These are phyloP conservation scores for Domatiomyces catenatus DNA, from an alignment of 2,329 filamentous ascomycete genomes.

Conservation along the genomic window DNA sequence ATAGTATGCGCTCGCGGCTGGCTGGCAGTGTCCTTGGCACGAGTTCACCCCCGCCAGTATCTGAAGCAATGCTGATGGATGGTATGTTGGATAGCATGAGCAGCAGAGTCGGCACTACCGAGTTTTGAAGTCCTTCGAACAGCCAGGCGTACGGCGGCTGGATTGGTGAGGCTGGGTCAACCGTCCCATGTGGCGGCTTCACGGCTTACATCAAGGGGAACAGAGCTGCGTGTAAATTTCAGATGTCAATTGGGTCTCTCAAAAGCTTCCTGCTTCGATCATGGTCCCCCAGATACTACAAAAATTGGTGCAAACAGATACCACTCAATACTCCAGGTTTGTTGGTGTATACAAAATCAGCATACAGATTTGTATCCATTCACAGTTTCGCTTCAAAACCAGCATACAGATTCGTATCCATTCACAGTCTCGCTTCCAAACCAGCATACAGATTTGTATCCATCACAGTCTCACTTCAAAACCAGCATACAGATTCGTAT, in stretches of 20 bases:
- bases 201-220: neutral
- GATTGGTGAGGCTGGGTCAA: neutral
- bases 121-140: neutral
- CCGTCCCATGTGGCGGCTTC: neutral
- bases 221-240: neutral
- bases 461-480: too few relatives aligned
- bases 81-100: neutral
- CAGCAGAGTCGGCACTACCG: neutral
- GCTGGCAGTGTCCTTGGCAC: constrained; percentile 30
- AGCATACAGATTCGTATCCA: too few relatives aligned
- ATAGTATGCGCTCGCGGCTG: constrained; percentile 34
- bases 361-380: too few relatives aligned
- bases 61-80: neutral
- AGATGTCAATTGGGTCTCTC: neutral
- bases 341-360: too few relatives aligned
- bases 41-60: constrained; percentile 12
- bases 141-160: neutral
- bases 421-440: too few relatives aligned
- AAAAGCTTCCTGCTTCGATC: neutral
- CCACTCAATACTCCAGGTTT: too few relatives aligned
- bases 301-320: too few relatives aligned
- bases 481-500: too few relatives aligned
- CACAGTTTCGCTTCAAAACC: too few relatives aligned
- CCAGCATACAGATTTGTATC: too few relatives aligned
- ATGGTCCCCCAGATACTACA: too few relatives aligned